Base-by-base conservation (phyloP, 495 filamentous ascomycete species). In the Chaetomium fimeti region DNA sequence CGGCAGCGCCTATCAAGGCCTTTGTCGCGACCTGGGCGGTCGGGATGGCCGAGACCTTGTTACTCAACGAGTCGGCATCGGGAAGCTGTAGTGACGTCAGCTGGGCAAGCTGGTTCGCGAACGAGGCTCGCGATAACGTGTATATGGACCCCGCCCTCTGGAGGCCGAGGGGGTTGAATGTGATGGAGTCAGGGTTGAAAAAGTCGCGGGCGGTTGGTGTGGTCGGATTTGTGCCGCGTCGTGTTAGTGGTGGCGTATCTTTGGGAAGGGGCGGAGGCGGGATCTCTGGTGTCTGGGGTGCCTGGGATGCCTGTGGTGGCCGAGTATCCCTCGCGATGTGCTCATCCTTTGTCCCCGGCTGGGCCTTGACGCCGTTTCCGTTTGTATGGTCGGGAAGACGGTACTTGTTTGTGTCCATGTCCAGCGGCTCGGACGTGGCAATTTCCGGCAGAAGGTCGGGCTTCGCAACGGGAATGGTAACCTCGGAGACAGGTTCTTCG, bases 81-180 rank as follows among this genome's bases (percentile, higher is more conserved):
- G 94, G 94, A 0, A 97, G 84, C 61, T 88, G 84, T 47, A 97
- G 85, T 45, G 91, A 91, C 1, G 91, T 95, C 36, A 96, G 80
- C 67, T 93, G 90, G 20, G 90, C 88, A 27, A 97, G 84, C 74
- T 98, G 94, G 66, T 91, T 92, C 27, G 90, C 88, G 70, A 98
- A 96, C 0, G 92, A 94, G 45, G 87, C 88, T 38, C 92, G 87
- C 6, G 91, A 94, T 65, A 98, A 83, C 0, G 93, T 94, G 73
- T 91, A 96, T 36, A 95, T 88, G 5, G 92, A 95, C 20, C 88
- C 86, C 5, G 90, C 79, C n/a, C 91, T 83, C 12, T 81, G 77
- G 36, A 84, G 75, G 22, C 82, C 81, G 22, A 85, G 76, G 5
- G 82, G 81, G 55, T 83, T 85, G 60, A 84, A 84, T 36, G 79